phyloP scores from a whole-genome alignment of 2,329 filamentous ascomycete species.

The Penicillium rolfsii region DNA sequence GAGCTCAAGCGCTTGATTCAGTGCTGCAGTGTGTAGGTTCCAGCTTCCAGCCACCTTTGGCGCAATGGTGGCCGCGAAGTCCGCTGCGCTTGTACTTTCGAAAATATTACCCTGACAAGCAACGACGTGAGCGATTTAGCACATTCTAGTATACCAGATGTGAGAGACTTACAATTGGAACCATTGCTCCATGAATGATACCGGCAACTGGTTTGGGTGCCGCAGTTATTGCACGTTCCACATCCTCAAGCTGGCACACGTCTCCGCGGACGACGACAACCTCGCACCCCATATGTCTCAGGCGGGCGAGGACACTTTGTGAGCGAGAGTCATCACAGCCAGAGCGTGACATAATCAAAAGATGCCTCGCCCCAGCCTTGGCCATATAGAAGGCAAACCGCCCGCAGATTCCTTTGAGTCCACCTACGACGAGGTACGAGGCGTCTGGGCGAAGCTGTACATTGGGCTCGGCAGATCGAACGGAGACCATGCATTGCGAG shows the following conservation, averaged over 20 bases:
- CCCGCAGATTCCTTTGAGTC: slow-evolving; percentile 23
- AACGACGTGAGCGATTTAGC: slow-evolving; percentile 34
- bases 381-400: slow-evolving; percentile 22
- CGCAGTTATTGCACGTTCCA: too few species aligned
- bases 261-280: neutral
- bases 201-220: slow-evolving; percentile 14
- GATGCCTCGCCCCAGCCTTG: slow-evolving; percentile 16
- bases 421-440: slow-evolving; percentile 23
- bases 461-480: slow-evolving; percentile 17
- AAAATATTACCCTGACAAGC: too few species aligned
- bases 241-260: too few species aligned
- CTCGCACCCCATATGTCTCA: slow-evolving; percentile 13
- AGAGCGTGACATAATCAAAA: slow-evolving; percentile 14
- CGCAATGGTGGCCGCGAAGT: slow-evolving; percentile 14
- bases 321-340: too few species aligned
- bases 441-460: neutral
- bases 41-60: slow-evolving; percentile 37
- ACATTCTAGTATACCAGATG: slow-evolving; percentile 35
- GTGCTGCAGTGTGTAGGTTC: slow-evolving; percentile 32
- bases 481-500: slow-evolving; percentile 27
- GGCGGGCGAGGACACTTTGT: neutral
- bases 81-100: too few species aligned
- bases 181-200: slow-evolving; percentile 29
- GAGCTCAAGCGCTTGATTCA: neutral
- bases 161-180: slow-evolving; percentile 13